These are phyloP conservation scores for Pharus latifolius DNA, from an alignment of 176 grass and related monocot genomes.

Conservation along the genomic window DNA sequence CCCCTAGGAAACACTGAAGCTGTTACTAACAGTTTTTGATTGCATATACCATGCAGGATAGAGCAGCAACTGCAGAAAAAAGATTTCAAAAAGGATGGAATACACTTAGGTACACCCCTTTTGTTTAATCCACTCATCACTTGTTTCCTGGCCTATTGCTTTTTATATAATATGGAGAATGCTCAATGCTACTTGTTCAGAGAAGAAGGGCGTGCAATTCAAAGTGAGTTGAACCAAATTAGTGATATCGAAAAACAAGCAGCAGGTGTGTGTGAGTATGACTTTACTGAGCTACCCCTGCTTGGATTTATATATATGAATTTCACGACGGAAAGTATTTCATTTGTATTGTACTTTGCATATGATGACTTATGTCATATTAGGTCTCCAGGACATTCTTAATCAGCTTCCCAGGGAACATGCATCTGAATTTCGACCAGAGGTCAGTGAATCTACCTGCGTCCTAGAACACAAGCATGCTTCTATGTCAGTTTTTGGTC, in stretches of 20 bases:
- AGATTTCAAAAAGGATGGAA: slow-evolving; percentile 55
- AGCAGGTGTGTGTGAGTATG: slow-evolving; percentile 37
- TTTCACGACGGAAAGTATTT: neutral
- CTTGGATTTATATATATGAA: neutral
- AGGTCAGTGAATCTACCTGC: slow-evolving; percentile 12
- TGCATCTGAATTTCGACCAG: slow-evolving; percentile 43
- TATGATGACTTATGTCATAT: neutral
- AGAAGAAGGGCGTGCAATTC: slow-evolving; percentile 41
- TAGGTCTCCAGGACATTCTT: slow-evolving; percentile 40
- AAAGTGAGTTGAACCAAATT: slow-evolving; percentile 32
- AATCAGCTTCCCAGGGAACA: slow-evolving; percentile 41
- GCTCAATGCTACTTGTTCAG: slow-evolving; percentile 5
- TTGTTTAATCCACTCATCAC: neutral
- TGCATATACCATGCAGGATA: slow-evolving; percentile 30
- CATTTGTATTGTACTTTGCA: neutral
- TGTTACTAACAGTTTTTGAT: neutral
- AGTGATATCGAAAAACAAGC: slow-evolving; percentile 41
- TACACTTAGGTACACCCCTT: slow-evolving; percentile 31
- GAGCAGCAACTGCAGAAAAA: slow-evolving; percentile 32
- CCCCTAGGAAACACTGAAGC: no score
- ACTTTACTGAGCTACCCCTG: neutral
- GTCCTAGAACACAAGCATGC: neutral
- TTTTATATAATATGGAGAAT: neutral
- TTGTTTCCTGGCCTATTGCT: neutral
- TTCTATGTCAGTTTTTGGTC: neutral